Evolutionary conservation across 441 rosid genomes (phyloP), one percentile per base, ranked within the genome.

Genomic region (Kokia cookei): DNA sequence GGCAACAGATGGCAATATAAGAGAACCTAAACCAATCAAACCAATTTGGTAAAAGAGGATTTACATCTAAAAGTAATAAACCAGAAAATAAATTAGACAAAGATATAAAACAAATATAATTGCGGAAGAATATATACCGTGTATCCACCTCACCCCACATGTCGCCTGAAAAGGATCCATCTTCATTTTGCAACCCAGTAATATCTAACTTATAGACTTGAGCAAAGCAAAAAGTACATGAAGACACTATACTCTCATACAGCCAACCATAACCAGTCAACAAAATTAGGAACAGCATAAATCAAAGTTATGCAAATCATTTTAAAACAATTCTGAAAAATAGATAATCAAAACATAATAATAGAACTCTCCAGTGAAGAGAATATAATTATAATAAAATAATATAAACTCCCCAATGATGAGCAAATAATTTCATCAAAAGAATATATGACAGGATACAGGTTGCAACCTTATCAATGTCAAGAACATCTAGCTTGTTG

Each of bases 101-200:
- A 19, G 12, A 72, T 43, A 65, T 57, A 64, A 22, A 9, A 67
- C 14, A 37, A 37, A 77, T 5, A 47, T 14, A 62, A 35, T 17
- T 2, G 11, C 10, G 22, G 51, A 40, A 69, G 74, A 73, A 17
- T 9, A 27, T 60, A 69, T 74, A 96, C 97, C 93, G 80, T 26
- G 96, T 82, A 84, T 96, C 99, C 74, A 91, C 86, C 86, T 96
- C 98, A 65, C 97, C 98, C 97, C 97, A 96, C 24, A 84, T 85
- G 73, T 92, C 99, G 65, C 98, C 98, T 1, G 94, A 82, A 82
- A 93, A 92, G 53, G 98, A 96, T 59, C 98, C 99, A 75, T 96
- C 97, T 75, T 87, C 94, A 76, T 96, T 89, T 82, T 92, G 97
- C 78, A 92, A 72, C 12, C 86, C 85, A 72, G 80, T 81, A 78